Conservation (phyloP, 176 grass and related monocot genomes). For the Oryza longistaminata region DNA sequence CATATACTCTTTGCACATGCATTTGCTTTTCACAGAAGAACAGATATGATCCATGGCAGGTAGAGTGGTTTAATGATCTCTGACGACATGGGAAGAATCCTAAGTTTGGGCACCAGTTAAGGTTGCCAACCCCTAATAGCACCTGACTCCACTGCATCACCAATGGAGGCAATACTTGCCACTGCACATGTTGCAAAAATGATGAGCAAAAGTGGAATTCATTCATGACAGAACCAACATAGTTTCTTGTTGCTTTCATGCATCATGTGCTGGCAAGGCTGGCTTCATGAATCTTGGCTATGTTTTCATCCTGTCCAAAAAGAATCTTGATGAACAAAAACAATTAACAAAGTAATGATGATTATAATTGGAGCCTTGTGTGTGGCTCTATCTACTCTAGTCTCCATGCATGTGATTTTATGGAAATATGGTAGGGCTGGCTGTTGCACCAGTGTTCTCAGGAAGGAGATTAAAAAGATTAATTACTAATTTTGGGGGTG, state of each 20-base stretch:
- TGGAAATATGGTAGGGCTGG: conserved; percentile 3
- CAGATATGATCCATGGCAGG: conserved; percentile 13
- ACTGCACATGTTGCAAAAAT: neutral
- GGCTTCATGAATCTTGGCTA: neutral
- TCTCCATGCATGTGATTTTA: neutral
- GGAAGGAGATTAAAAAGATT: neutral
- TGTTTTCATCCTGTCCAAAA: neutral
- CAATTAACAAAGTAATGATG: conserved; percentile 5
- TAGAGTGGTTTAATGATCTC: conserved; percentile 11
- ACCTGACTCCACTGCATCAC: neutral
- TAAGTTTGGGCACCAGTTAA: conserved; percentile 21
- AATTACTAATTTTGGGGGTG: neutral
- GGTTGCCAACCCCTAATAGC: conserved; percentile 19
- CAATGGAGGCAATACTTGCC: neutral
- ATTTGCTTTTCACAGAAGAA: conserved; percentile 18
- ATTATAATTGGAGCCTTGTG: conserved; percentile 14
- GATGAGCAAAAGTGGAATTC: neutral
- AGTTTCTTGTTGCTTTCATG: conserved; percentile 29
- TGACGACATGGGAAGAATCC: neutral
- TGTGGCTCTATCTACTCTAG: conserved; percentile 3
- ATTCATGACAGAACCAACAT: neutral
- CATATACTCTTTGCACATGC: conserved; percentile 13
- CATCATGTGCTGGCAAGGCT: neutral
- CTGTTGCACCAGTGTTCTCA: conserved; percentile 9
- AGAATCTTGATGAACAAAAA: neutral